phyloP scores from a whole-genome alignment of 2,329 filamentous ascomycete genomes.

The Diaporthe capsici region DNA sequence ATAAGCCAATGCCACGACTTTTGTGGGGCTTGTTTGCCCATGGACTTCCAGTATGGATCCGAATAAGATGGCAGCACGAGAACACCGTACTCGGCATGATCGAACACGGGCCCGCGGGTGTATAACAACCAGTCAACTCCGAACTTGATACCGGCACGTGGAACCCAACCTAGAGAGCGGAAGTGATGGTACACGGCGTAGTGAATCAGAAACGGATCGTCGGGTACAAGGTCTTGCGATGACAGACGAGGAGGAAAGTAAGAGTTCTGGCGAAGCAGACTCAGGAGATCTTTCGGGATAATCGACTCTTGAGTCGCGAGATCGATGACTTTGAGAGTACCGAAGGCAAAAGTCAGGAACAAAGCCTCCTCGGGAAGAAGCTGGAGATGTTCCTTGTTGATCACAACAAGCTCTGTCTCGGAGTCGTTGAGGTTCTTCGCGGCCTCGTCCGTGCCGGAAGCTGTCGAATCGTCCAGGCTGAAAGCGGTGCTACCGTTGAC shows the following conservation, averaged over 20 bases:
- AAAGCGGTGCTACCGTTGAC: background rate
- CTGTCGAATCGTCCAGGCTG: background rate
- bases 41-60: conserved; percentile 77
- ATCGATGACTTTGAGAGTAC: conserved; percentile 76
- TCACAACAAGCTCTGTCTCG: conserved; percentile 48
- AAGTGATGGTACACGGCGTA: conserved; percentile 97
- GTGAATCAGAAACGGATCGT: conserved; percentile 87
- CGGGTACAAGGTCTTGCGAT: conserved; percentile 69
- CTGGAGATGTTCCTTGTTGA: conserved; percentile 86
- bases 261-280: conserved; percentile 77
- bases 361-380: conserved; percentile 92
- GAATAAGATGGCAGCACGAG: conserved; percentile 87
- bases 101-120: conserved; percentile 91
- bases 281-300: conserved; percentile 70
- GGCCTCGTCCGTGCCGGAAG: background rate
- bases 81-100: conserved; percentile 93
- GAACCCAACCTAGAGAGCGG: conserved; percentile 94
- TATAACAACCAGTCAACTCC: conserved; percentile 96
- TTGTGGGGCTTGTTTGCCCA: conserved; percentile 63
- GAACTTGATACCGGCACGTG: conserved; percentile 93
- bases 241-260: conserved; percentile 73
- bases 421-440: background rate
- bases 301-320: conserved; percentile 61
- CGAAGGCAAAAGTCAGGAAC: conserved; percentile 87
- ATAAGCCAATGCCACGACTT: conserved; percentile 87